Conservation (phyloP, 306 rosid genomes). For the Medicago lupulina region DNA sequence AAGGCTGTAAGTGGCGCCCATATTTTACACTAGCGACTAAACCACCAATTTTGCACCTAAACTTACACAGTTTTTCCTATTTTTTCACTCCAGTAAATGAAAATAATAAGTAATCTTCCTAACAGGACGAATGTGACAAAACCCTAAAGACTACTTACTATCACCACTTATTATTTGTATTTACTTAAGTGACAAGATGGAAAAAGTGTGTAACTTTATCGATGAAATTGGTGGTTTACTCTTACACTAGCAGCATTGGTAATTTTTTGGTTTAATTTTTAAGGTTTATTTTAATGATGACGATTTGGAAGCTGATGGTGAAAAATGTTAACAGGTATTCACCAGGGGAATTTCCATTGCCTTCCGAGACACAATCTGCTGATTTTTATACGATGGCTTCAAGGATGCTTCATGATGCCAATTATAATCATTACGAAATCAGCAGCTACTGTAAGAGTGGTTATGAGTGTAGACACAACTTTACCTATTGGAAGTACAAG, state of each 20-base stretch:
- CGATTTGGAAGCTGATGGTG: conserved; percentile 40
- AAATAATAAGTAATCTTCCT: background rate
- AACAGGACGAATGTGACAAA: background rate
- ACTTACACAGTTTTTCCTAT: background rate
- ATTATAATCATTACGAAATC: conserved; percentile 82
- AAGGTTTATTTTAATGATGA: conserved; percentile 19
- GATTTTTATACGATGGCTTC: conserved; percentile 89
- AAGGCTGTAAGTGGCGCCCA: conserved; percentile 57
- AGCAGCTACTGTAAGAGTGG: conserved; percentile 90
- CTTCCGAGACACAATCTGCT: conserved; percentile 81
- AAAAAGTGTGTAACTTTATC: background rate
- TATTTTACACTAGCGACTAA: background rate
- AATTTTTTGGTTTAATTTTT: background rate
- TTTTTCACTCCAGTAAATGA: background rate
- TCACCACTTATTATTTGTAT: background rate
- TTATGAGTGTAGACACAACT: conserved; percentile 85
- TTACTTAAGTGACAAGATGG: background rate
- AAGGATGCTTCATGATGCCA: conserved; percentile 61
- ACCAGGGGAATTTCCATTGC: conserved; percentile 89
- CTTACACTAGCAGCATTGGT: background rate
- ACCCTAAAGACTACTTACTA: background rate
- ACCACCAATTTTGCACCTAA: background rate
- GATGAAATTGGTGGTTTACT: background rate
- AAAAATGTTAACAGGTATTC: conserved; percentile 65
- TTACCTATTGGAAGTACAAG: conserved; percentile 84